A percentile compares a stretch with the other conserved stretches of the same genome.
These are phyloP conservation scores for Chamaecrista fasciculata DNA, from an alignment of 306 rosid genomes.

Conservation along the genomic window DNA sequence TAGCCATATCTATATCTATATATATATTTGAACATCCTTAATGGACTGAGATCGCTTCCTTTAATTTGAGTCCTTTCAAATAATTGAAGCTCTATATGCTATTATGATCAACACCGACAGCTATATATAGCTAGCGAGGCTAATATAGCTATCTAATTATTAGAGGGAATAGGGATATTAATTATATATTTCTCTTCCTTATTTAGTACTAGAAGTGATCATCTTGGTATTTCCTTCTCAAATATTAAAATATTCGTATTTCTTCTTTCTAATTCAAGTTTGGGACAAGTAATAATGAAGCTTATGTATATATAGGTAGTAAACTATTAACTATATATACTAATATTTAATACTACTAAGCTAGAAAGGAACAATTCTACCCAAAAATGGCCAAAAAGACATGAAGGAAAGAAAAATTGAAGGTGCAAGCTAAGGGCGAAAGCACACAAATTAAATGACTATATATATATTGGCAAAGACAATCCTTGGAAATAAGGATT, in stretches of 20 bases:
- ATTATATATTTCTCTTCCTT: conserved; percentile 25
- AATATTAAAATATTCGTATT: conserved; percentile 28
- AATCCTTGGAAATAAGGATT: no score
- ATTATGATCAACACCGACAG: conserved; percentile 14
- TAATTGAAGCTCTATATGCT: conserved; percentile 15
- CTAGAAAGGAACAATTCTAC: conserved; percentile 5
- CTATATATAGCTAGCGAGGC: no score
- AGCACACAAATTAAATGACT: not conserved
- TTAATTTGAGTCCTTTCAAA: conserved; percentile 16
- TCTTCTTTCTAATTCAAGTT: conserved; percentile 27
- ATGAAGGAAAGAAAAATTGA: not conserved
- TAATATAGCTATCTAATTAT: no score
- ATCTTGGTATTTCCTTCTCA: conserved; percentile 32
- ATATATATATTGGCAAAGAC: no score
- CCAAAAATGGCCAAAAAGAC: not conserved
- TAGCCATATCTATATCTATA: no score
- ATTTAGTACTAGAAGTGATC: conserved; percentile 7
- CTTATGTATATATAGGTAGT: not conserved
- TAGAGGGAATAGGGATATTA: no score
- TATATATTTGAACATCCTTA: conserved; percentile 14
- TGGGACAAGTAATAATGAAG: conserved; percentile 26
- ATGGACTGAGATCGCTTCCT: conserved; percentile 23
- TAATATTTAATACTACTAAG: no score
- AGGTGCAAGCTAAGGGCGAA: not conserved
- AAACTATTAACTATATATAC: no score